Percentiles rank a stretch among this genome's conserved stretches.
Conservation (phyloP, 352 stramenopile species). For the Globisporangium echinulatum region DNA sequence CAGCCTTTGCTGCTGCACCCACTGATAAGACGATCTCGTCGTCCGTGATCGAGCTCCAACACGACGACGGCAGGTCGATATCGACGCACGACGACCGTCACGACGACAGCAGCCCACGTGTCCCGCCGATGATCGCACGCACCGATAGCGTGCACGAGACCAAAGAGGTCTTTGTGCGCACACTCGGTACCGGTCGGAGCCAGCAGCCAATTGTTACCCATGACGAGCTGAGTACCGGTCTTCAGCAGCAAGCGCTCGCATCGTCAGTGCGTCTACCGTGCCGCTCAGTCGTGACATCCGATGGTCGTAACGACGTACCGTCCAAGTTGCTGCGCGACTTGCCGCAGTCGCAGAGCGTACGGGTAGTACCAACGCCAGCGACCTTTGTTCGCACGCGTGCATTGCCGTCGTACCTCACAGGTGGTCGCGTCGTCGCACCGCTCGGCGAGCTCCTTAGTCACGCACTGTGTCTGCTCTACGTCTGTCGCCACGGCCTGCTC, state of each 20-base stretch:
- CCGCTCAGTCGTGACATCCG: not conserved
- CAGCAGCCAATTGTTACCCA: not conserved
- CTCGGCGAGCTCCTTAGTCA: slow-evolving; percentile 70
- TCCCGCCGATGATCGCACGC: slow-evolving; percentile 16
- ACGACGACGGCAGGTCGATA: slow-evolving; percentile 6
- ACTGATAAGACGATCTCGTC: not conserved
- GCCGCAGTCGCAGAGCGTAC: slow-evolving; percentile 2
- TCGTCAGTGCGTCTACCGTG: not conserved
- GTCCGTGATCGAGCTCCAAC: slow-evolving; percentile 11
- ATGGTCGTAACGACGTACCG: not conserved
- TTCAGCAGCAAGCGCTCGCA: not conserved
- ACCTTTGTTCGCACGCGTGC: not conserved
- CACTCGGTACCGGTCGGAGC: slow-evolving; percentile 7
- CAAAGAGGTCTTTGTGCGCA: slow-evolving; percentile 46
- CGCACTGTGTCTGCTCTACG: slow-evolving; percentile 83
- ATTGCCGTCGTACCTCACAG: slow-evolving; percentile 51
- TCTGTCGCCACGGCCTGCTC: slow-evolving; percentile 84
- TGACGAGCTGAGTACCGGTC: not conserved
- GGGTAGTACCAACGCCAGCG: not conserved
- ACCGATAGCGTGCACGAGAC: slow-evolving; percentile 46
- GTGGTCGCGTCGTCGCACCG: slow-evolving; percentile 39
- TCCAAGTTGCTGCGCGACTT: not conserved
- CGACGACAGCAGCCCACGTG: slow-evolving; percentile 1
- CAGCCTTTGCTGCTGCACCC: not conserved
- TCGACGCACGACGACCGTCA: not conserved